Evolutionary conservation across 2,329 filamentous ascomycete species (phyloP), one percentile per base, ranked within the genome.

Genomic region (Aspergillus sp.): DNA sequence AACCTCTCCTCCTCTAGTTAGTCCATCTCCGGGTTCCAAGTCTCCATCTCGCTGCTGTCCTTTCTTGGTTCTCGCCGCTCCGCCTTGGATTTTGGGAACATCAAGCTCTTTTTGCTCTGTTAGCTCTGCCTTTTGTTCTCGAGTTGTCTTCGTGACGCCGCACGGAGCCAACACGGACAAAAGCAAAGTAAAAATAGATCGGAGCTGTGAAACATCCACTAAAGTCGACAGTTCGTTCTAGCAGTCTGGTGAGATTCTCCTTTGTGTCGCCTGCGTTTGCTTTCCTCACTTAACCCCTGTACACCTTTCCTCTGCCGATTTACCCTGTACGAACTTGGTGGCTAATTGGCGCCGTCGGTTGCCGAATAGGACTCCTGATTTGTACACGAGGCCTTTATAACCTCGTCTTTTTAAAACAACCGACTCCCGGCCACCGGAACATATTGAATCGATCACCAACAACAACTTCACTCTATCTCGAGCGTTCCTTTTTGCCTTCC

Each of bases 41-140:
- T 55, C 54, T 49, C 41, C 27, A 58, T 57, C 46, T 44, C 25
- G 45, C 46, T 48, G 43, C 50, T 50, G 44, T 54, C 55, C 14
- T 56, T 61, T 51, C 45, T 59, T 55, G 55, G 47, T 60, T 62
- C 58, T 58, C 58, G 35, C 40, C 51, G 60, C 62, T 64, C 61
- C 62, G 59, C 61, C 57, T 40, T 46, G 8, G 23, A 21, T 54
- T 50, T 15, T 31, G 33, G 45, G n/a, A 48, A n/a, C 7, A 12
- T 17, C 46, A 41, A 58, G 40, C 52, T 56, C 45, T 44, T 39
- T 39, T 45, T 50, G 17, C n/a, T 27, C 23, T 44, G 54, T 21
- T 48, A 52, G 50, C 52, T 55, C 19, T 49, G 17, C 41, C 40
- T 27, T 21, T 35, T 55, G 19, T 44, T 40, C 14, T 27, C 23